phyloP scores from a whole-genome alignment of 192 early-diverging fungal species.

The Bifiguratus adelaidae region DNA sequence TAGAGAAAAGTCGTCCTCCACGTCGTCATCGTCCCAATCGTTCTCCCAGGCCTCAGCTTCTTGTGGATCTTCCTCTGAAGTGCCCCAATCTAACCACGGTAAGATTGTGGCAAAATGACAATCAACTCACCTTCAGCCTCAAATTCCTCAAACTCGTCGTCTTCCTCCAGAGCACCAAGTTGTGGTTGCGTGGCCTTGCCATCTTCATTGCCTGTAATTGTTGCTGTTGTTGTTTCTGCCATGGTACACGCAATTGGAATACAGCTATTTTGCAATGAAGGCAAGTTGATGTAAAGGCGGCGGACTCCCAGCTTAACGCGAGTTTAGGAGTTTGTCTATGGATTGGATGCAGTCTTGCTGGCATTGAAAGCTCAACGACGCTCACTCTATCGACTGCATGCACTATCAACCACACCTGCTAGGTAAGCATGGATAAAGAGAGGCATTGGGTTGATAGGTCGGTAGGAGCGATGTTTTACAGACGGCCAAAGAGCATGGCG shows the following conservation, averaged over 20 bases:
- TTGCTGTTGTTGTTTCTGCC: slow-evolving; percentile 4
- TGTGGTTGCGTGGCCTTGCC: slow-evolving; percentile 27
- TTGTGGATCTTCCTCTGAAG: slow-evolving; percentile 58
- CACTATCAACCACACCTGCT: too few species aligned
- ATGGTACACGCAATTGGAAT: slow-evolving; percentile 4
- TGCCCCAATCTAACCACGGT: slow-evolving; percentile 65
- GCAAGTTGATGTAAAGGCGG: too few species aligned
- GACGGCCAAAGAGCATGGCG: background rate
- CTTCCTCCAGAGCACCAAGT: slow-evolving; percentile 68
- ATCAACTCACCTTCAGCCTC: slow-evolving; percentile 54
- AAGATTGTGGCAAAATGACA: background rate
- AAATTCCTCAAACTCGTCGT: slow-evolving; percentile 96
- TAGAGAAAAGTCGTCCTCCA: slow-evolving; percentile 87
- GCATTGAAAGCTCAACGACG: too few species aligned
- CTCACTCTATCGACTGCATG: too few species aligned
- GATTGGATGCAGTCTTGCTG: too few species aligned
- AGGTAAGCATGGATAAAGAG: too few species aligned
- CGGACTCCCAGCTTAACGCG: too few species aligned
- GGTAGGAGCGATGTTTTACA: too few species aligned
- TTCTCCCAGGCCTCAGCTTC: slow-evolving; percentile 74
- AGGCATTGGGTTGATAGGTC: too few species aligned
- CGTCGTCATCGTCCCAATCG: slow-evolving; percentile 88
- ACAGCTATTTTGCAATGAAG: slow-evolving; percentile 2
- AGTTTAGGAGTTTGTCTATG: too few species aligned
- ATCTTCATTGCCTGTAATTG: too few species aligned